Evolutionary conservation across 2,329 filamentous ascomycete genomes (phyloP).

Genomic region (Aspergillus sp.): DNA sequence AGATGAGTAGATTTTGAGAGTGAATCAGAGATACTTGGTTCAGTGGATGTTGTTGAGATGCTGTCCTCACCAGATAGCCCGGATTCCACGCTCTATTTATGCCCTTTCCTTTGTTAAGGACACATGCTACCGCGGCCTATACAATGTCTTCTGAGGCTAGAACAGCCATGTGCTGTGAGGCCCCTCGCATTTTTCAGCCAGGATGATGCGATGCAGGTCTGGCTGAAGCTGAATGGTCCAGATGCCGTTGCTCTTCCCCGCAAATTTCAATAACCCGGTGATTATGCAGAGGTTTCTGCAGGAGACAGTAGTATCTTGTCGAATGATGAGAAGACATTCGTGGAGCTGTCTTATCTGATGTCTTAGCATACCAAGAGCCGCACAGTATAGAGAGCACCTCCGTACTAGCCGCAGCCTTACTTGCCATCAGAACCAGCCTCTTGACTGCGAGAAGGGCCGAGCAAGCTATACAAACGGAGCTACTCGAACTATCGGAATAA

Average conservation of each 20-base stretch:
- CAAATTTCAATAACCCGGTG: not conserved
- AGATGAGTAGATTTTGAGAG: not conserved
- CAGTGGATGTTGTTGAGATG: not conserved
- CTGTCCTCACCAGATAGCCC: not conserved
- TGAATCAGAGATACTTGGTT: not conserved
- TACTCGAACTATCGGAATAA: not conserved
- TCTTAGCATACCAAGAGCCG: no score
- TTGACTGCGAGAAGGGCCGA: not conserved
- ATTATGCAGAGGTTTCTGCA: not conserved
- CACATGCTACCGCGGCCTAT: conserved; percentile 6
- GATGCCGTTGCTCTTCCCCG: not conserved
- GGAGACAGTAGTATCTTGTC: not conserved
- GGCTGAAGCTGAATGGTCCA: not conserved
- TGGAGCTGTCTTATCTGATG: not conserved
- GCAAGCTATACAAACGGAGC: not conserved
- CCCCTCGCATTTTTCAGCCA: not conserved
- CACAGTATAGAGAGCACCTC: no score
- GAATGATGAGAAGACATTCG: no score
- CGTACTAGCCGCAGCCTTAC: no score
- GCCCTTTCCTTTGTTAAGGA: not conserved
- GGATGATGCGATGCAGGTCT: not conserved
- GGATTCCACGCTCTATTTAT: conserved; percentile 7
- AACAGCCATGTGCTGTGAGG: not conserved
- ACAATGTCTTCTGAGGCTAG: not conserved
- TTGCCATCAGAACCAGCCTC: no score